phyloP scores from a whole-genome alignment of 331 rosid genomes.

The Arachis monticola region DNA sequence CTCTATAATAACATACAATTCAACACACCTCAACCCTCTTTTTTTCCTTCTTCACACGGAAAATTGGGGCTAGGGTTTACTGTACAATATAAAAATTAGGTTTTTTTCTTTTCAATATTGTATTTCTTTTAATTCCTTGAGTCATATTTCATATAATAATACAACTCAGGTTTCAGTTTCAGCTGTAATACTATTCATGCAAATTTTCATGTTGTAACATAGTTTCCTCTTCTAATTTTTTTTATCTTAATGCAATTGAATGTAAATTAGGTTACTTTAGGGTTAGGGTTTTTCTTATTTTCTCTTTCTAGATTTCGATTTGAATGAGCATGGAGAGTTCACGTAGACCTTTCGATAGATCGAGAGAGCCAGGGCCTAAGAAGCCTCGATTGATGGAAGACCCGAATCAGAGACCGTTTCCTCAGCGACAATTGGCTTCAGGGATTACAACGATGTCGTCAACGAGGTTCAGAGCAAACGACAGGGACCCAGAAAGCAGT shows the following conservation, averaged over 20 bases:
- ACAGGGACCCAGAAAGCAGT: conserved; percentile 56
- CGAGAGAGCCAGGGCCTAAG: conserved; percentile 72
- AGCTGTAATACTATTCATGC: not conserved
- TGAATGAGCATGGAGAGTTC: conserved; percentile 71
- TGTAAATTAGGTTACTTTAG: conserved; percentile 42
- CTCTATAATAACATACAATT: too few species aligned
- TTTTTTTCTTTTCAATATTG: not conserved
- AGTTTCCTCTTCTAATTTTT: not conserved
- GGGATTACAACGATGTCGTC: conserved; percentile 43
- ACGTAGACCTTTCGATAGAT: conserved; percentile 74
- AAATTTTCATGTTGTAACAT: conserved; percentile 16
- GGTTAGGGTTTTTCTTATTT: conserved; percentile 43
- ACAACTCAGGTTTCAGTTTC: not conserved
- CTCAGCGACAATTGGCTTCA: conserved; percentile 49
- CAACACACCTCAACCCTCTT: not conserved
- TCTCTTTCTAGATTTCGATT: conserved; percentile 1
- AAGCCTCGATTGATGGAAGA: conserved; percentile 67
- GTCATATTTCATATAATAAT: not conserved
- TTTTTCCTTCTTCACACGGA: not conserved
- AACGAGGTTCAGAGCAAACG: conserved; percentile 55
- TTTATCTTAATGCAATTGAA: not conserved
- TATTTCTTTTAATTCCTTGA: not conserved
- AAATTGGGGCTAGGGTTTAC: not conserved
- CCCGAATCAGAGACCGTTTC: conserved; percentile 54
- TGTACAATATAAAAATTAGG: conserved; percentile 23